Conservation (phyloP, 805 yeast genomes). For the Spathaspora sp. region DNA sequence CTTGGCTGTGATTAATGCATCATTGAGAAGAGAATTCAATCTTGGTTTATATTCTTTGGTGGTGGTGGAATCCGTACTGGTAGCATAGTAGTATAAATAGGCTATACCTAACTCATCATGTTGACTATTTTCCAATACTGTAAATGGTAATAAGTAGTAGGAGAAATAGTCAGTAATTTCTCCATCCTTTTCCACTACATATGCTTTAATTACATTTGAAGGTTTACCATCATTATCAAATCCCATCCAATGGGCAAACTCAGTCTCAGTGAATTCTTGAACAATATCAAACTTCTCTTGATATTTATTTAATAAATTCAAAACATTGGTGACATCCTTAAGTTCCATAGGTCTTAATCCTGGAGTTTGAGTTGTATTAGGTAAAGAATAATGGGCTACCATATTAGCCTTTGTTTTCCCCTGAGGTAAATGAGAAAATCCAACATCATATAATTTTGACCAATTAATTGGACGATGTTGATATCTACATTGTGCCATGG, state of each 20-base stretch:
- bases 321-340: conserved; percentile 64
- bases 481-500: conserved; percentile 82
- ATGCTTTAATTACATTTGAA: conserved; percentile 65
- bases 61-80: conserved; percentile 58
- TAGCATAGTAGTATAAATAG: conserved; percentile 84
- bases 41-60: conserved; percentile 53
- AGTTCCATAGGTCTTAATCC: conserved; percentile 58
- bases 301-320: conserved; percentile 54
- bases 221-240: conserved; percentile 40
- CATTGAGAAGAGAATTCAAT: conserved; percentile 58
- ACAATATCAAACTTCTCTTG: conserved; percentile 69
- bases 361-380: conserved; percentile 42
- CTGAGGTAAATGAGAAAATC: conserved; percentile 78
- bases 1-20: conserved; percentile 75
- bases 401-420: conserved; percentile 63
- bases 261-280: conserved; percentile 66
- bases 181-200: conserved; percentile 69
- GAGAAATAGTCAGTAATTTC: conserved; percentile 85
- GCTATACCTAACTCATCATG: conserved; percentile 79
- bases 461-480: conserved; percentile 93
- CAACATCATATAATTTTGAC: conserved; percentile 85
- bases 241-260: conserved; percentile 73
- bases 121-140: conserved; percentile 63
- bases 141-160: conserved; percentile 83
- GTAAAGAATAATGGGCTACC: conserved; percentile 59